Conservation (phyloP, 176 grass and related monocot species). For the Areca catechu region DNA sequence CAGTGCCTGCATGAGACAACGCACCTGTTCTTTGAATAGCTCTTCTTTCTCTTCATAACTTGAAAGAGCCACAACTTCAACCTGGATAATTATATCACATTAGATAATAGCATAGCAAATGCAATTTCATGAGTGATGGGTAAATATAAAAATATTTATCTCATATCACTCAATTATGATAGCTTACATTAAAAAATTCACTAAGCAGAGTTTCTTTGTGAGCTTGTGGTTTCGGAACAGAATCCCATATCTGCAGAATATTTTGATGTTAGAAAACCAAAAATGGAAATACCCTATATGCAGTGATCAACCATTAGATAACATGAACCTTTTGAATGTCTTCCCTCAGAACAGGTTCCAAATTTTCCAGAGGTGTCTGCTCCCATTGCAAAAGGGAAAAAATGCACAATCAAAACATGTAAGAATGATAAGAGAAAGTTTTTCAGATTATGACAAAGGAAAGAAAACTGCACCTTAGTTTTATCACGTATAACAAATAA, state of each 20-base stretch:
- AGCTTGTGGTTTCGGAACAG: slow-evolving; percentile 84
- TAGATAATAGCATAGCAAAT: too few species aligned
- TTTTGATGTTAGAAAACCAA: not conserved
- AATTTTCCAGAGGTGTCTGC: slow-evolving; percentile 89
- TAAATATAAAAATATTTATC: too few species aligned
- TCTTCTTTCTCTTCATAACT: slow-evolving; percentile 97
- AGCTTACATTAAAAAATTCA: slow-evolving; percentile 90
- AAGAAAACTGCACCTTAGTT: slow-evolving; percentile 51
- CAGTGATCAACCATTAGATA: slow-evolving; percentile 5
- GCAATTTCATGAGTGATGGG: too few species aligned
- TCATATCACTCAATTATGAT: not conserved
- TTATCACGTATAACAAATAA: slow-evolving; percentile 98
- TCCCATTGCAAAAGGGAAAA: not conserved
- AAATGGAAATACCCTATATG: too few species aligned
- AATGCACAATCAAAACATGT: slow-evolving; percentile 2
- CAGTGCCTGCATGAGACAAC: too few species aligned
- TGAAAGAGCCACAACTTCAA: slow-evolving; percentile 75
- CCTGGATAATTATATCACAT: slow-evolving; percentile 31
- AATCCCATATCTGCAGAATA: slow-evolving; percentile 86
- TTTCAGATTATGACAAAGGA: too few species aligned
- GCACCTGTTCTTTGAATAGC: slow-evolving; percentile 75
- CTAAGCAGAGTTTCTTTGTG: slow-evolving; percentile 90
- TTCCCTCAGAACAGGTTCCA: slow-evolving; percentile 92
- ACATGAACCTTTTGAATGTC: slow-evolving; percentile 87
- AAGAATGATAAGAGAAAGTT: not conserved